Evolutionary conservation across 768 basidiomycete species (phyloP).

Genomic region (Suillus spraguei): DNA sequence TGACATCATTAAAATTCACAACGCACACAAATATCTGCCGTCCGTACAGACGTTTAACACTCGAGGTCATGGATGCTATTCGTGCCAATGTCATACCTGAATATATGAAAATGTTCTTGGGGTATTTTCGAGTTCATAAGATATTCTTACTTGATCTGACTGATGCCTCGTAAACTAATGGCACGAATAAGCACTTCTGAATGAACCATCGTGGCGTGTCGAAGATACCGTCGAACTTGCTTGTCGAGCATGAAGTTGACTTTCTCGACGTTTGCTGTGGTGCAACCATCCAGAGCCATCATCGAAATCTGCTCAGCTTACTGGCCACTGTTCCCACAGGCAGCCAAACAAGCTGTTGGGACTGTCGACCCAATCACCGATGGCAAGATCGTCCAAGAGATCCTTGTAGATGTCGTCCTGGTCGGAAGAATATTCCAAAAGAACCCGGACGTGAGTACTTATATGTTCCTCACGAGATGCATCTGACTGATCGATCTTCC

Average conservation of each 20-base stretch:
- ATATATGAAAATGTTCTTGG: conserved; percentile 71
- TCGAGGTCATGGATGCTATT: conserved; percentile 54
- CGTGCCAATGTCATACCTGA: conserved; percentile 60
- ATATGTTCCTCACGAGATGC: not conserved
- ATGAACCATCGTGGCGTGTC: conserved; percentile 66
- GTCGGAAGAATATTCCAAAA: conserved; percentile 60
- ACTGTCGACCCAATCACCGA: conserved; percentile 31
- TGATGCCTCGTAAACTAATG: conserved; percentile 51
- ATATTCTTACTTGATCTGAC: not conserved
- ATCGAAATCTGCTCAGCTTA: conserved; percentile 29
- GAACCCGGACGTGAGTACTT: conserved; percentile 48
- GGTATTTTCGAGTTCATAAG: conserved; percentile 36
- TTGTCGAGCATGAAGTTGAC: conserved; percentile 71
- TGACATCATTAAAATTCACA: conserved; percentile 75
- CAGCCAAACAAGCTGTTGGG: conserved; percentile 46
- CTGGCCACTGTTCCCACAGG: conserved; percentile 60
- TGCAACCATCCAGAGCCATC: conserved; percentile 51
- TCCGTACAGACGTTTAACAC: conserved; percentile 68
- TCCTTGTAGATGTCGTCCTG: conserved; percentile 49
- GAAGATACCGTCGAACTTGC: conserved; percentile 68
- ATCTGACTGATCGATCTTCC: not conserved
- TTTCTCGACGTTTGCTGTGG: conserved; percentile 73
- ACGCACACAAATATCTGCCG: conserved; percentile 66
- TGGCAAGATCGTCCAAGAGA: conserved; percentile 43
- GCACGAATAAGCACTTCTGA: conserved; percentile 56